Evolutionary conservation across 2,329 filamentous ascomycete genomes (phyloP), one percentile per base, ranked within the genome.

Genomic region (Fusarium illudens): DNA sequence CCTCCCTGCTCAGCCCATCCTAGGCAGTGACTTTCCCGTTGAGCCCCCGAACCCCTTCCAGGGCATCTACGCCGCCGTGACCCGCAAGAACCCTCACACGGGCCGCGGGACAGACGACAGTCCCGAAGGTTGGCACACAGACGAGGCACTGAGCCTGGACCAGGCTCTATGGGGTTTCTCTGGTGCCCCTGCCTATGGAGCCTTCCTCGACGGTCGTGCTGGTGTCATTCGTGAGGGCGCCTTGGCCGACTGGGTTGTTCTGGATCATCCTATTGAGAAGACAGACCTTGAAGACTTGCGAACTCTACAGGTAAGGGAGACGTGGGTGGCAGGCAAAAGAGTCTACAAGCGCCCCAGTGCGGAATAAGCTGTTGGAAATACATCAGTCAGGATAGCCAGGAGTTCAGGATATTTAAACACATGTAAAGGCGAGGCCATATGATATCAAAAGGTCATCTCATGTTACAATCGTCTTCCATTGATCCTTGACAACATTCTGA

Each of bases 1-100:
- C 2, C 81, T 90, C 2, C 80, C 84, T 22, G 73, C 84, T 12
- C 76, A 75, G 0, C 86, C 86, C 4, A 78, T 91, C 1, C 81
- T 92, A 2, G 90, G 90, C 3, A 90, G 88, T 50, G 90, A 92
- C 71, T 92, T 92, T 69, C 90, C 90, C 34, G 90, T 92, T 8
- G 90, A 92, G 74, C 90, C 89, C 3, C 85, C 89, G 0, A 85
- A 87, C 70, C 87, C 90, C 2, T 90, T 91, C 66, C 84, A 89
- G 58, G 90, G 90, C 17, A 87, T 92, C 36, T 92, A 90, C 70
- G 89, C 90, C 4, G 90, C 90, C 3, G 83, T 90, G 2, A 84
- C 89, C 12, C 81, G 90, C 58, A 84, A 84, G 39, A 88, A 80
- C 62, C 90, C 90, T 2, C 81, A 81, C 46, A 88, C 87, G 0